Base-by-base conservation (phyloP, 1,139 yeast species). In the Arxiozyma telluris region DNA sequence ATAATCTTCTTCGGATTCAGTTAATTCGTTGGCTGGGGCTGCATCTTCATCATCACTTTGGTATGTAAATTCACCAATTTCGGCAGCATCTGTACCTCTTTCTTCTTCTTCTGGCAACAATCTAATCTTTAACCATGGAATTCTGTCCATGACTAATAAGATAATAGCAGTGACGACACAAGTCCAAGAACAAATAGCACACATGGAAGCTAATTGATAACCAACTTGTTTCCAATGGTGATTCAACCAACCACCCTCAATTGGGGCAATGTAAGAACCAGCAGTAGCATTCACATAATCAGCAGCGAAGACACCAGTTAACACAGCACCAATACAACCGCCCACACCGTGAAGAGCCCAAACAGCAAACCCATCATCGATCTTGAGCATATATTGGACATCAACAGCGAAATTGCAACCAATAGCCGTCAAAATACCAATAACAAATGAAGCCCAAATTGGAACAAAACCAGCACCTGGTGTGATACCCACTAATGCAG, bases 401-500 rank as follows among this genome's bases (percentile, higher is more conserved):
- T 87, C 95, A 58, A 83, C 88, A 47, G 94, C 96, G 69, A 80
- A 81, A 79, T 89, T 89, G 73, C 96, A 87, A 50, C 82, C 83
- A 59, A 80, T 73, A 50, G 88, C 96, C 55, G 95, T 84, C 45
- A 88, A 76, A 53, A 81, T 78, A 64, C 98, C 98, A 66, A 90
- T 87, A 54, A 88, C 81, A 44, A 89, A 81, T 1, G 97, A 79
- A 54, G 91, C 82, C 81, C 91, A 90, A 54, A 91, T 84, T 53
- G 96, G 96, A 51, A 91, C 96, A 67, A 77, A 91, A 58, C 98
- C 98, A 41, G 98, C 97, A 61, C 94, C 97, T 54, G 98, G 98
- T 7, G 98, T 93, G 63, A 91, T 87, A 67, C 96, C 96, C 50
- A 91, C 97, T 57, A 91, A 80, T 59, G 98, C 98, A 45, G 96